Evolutionary conservation across 108 stramenopile genomes (phyloP), one percentile per base, ranked within the genome.

Genomic region (Seminavis robusta): DNA sequence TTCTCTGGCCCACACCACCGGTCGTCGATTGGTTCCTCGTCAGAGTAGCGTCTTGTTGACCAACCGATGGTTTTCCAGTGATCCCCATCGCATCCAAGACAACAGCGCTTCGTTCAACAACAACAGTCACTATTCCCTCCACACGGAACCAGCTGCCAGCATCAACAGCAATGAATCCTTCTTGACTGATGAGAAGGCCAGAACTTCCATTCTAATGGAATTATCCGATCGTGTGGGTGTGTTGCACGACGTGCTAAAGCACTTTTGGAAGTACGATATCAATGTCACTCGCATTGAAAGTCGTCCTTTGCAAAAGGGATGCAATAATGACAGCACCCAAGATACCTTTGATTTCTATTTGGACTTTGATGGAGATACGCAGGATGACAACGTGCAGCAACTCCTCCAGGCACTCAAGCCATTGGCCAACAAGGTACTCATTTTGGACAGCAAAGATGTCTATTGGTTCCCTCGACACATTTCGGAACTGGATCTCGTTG

Each of bases 401-500:
- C 50, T 94, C 4, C 32, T 94, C 40, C 24, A 40, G 2, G 69
- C 69, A 15, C 53, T 94, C 56, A 36, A 49, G 28, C 67, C 69
- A 0, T 48, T 77, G 55, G 80, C 83, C 17, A 67, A 71, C 43
- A 91, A 86, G 58, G 46, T 91, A 38, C 55, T 95, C 1, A 69
- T 91, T 19, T 55, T 95, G 37, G 91, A 90, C 55, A 88, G 92
- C 60, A 90, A 90, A 55, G 76, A 96, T 16, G 69, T 94, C 4
- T 76, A 86, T 19, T 97, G 95, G 95, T 97, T 97, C 46, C 95
- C 95, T 24, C 77, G 90, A 9, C 93, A 96, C 56, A 78, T 90
- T 16, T 90, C 88, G 7, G 92, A 97, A 56, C 74, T 97, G 9
- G 95, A 97, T 54, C 51, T 86, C 49, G 86, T 97, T 32, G 95